Base-by-base conservation (phyloP, 2,329 filamentous ascomycete species). In the Ophiocordyceps australis region DNA sequence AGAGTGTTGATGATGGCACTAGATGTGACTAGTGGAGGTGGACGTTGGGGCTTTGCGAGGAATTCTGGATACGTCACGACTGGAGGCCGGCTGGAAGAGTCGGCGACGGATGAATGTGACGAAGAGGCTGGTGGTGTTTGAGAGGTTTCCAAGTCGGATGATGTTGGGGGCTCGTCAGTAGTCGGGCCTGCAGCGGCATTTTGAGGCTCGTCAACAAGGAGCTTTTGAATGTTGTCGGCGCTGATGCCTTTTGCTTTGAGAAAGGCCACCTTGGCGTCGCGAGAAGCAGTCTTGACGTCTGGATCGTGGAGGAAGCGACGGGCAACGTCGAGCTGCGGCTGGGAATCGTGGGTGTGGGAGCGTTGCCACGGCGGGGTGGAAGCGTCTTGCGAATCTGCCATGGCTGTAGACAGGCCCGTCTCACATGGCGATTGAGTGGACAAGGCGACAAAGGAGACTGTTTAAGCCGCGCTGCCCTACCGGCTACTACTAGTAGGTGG, bases 271-370 rank as follows among this genome's bases (percentile, higher is more conserved):
- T 92, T 92, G 49, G 71, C 74, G 29, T 80, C 74, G 23, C 62
- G 59, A 0, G 75, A 59, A 18, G 75, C 70, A 47, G 74, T 55
- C 30, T 65, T 69, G 30, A 93, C 78, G 13, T 62, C 59, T 7
- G 78, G 70, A 32, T 91, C 75, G 26, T 78, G 58, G 4, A 94
- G 62, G 42, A 93, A 94, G 27, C 60, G 66, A 22, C 65, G 62
- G 16, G 83, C 82, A 42, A 82, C 69, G 11, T 81, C 69, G 19
- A 57, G 38, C 18, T 40, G 38, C 25, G 46, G 39, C 7, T 7
- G 17, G 17, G 17, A 19, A 10, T 33, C 14, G 14, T 9, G 12
- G 15, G n/a, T n/a, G n/a, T n/a, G n/a, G n/a, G n/a, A n/a, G n/a
- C n/a, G n/a, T n/a, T n/a, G n/a, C n/a, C n/a, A n/a, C n/a, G n/a